Conservation (phyloP, 164 flowering plant species). For the Vitis amurensis region DNA sequence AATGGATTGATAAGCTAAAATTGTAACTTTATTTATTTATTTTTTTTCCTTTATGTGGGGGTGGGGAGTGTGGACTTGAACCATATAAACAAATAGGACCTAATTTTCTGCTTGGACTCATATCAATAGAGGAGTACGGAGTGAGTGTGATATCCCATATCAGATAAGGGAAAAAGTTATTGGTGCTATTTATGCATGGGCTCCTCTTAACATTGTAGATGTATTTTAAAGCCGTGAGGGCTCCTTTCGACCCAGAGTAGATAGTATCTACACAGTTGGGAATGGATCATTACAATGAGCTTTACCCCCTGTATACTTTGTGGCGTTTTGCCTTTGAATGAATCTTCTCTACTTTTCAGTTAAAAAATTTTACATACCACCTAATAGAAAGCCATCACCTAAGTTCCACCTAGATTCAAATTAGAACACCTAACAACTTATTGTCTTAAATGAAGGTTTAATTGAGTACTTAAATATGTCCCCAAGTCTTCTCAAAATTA, state of each 20-base stretch:
- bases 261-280: too few species aligned
- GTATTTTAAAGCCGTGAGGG: too few species aligned
- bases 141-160: too few species aligned
- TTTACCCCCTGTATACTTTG: too few species aligned
- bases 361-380: not conserved
- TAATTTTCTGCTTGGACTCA: not conserved
- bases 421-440: not conserved
- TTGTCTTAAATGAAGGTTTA: not conserved
- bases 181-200: too few species aligned
- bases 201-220: too few species aligned
- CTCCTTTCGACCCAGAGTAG: too few species aligned
- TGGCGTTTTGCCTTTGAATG: too few species aligned
- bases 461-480: not conserved
- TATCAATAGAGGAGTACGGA: not conserved
- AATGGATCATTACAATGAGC: not conserved
- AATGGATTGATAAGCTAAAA: not conserved
- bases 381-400: not conserved
- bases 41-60: too few species aligned
- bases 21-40: not conserved
- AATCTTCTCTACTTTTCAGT: not conserved
- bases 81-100: not conserved
- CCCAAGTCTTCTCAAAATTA: not conserved
- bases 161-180: too few species aligned
- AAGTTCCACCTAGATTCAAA: not conserved
- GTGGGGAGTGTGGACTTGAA: not conserved